A percentile compares a stretch with the other conserved stretches of the same genome.
Evolutionary conservation across 441 rosid genomes (phyloP).

Genomic region (Sinapis alba): DNA sequence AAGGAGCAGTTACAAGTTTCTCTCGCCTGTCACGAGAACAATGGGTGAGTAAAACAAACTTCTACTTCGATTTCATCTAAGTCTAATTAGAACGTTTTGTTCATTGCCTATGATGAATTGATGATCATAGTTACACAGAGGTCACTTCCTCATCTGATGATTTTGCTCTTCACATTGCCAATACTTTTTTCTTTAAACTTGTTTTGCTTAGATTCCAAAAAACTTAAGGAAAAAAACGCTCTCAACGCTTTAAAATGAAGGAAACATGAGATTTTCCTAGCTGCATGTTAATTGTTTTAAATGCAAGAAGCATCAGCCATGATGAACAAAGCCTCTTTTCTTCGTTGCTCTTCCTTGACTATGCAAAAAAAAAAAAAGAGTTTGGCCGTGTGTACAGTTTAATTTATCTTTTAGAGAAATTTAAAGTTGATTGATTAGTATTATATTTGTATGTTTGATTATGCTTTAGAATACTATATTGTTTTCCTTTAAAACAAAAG

Average conservation of each 20-base stretch:
- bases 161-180: background rate
- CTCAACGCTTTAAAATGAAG: slow-evolving; percentile 3
- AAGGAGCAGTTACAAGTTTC: slow-evolving; percentile 19
- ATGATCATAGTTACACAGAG: slow-evolving; percentile 23
- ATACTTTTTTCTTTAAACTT: background rate
- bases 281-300: slow-evolving; percentile 23
- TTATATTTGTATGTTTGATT: slow-evolving; percentile 14
- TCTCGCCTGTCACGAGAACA: slow-evolving; percentile 39
- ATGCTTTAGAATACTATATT: slow-evolving; percentile 17
- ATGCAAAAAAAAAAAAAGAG: slow-evolving; percentile 2
- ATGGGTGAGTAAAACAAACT: slow-evolving; percentile 44
- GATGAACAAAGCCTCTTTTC: slow-evolving; percentile 34
- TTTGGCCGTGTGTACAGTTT: slow-evolving; percentile 32
- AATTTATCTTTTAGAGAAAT: slow-evolving; percentile 7
- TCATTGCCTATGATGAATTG: slow-evolving; percentile 24
- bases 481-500: slow-evolving; percentile 26
- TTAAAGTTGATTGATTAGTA: slow-evolving; percentile 5
- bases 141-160: slow-evolving; percentile 4
- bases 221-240: slow-evolving; percentile 9
- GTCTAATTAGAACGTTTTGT: slow-evolving; percentile 18
- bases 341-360: slow-evolving; percentile 33
- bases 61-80: slow-evolving; percentile 23
- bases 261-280: background rate
- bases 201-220: slow-evolving; percentile 1
- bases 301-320: slow-evolving; percentile 4